Conservation (phyloP, 192 early-diverging fungal species). For the Obelidium mucronatum region DNA sequence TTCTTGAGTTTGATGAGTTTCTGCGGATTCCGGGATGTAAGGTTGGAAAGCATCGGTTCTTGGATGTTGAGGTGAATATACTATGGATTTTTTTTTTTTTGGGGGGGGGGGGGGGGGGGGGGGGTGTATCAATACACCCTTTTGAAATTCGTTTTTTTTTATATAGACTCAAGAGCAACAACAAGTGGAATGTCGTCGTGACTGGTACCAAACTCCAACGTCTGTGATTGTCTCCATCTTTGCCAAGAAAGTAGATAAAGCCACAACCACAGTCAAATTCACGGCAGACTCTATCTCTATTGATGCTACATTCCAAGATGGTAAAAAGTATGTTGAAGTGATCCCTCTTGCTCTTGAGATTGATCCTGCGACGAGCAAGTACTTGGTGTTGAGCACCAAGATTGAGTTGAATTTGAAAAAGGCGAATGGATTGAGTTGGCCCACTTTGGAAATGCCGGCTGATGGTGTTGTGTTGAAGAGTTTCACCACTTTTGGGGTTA, state of each 20-base stretch:
- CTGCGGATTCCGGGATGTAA: constrained; percentile 94
- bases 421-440: constrained; percentile 85
- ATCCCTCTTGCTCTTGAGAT: constrained; percentile 80
- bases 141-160: neutral
- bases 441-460: constrained; percentile 72
- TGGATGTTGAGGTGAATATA: constrained; percentile 42
- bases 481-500: constrained; percentile 89
- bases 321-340: constrained; percentile 72
- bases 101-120: no score
- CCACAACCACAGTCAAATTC: constrained; percentile 76
- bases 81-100: constrained; percentile 2
- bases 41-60: constrained; percentile 90
- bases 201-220: constrained; percentile 94
- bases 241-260: constrained; percentile 88
- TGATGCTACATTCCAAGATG: constrained; percentile 81
- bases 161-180: constrained; percentile 47
- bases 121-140: no score
- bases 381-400: constrained; percentile 89
- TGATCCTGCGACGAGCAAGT: constrained; percentile 73
- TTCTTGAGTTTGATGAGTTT: constrained; percentile 98
- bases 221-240: constrained; percentile 89
- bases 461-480: constrained; percentile 53
- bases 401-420: constrained; percentile 94
- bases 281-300: constrained; percentile 66
- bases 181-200: constrained; percentile 80